phyloP scores from a whole-genome alignment of 139 green algal species.

The Chlorella vulgaris region DNA sequence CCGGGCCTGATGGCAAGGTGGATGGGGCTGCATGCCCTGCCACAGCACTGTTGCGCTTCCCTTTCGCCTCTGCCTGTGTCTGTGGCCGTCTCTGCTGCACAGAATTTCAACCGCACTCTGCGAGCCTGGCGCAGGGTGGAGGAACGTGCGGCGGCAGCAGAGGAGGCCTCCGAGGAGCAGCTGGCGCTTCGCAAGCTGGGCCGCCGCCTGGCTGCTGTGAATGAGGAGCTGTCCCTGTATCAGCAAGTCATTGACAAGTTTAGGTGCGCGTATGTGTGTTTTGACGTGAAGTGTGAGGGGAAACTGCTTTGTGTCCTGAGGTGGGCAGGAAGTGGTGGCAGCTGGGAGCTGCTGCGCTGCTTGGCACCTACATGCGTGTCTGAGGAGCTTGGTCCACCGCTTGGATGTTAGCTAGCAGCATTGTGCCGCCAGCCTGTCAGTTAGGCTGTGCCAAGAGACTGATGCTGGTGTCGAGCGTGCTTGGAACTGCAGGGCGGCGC shows the following conservation, averaged over 20 bases:
- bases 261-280: constrained; percentile 1
- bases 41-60: not conserved
- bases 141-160: constrained; percentile 25
- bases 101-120: not conserved
- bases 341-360: too few relatives aligned
- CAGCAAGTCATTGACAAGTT: constrained; percentile 41
- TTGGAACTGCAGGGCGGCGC: not conserved
- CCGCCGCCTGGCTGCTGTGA: constrained; percentile 46
- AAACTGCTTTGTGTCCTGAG: not conserved
- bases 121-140: constrained; percentile 43
- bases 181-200: constrained; percentile 41
- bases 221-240: constrained; percentile 54
- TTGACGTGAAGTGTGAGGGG: not conserved
- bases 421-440: too few relatives aligned
- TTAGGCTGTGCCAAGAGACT: too few relatives aligned
- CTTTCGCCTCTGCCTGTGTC: not conserved
- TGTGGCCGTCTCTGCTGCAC: too few relatives aligned
- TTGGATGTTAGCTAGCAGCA: too few relatives aligned
- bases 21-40: not conserved
- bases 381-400: too few relatives aligned
- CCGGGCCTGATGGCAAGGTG: constrained; percentile 55
- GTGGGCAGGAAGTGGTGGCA: too few relatives aligned
- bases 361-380: too few relatives aligned
- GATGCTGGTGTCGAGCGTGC: too few relatives aligned
- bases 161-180: constrained; percentile 19